Conservation (phyloP, 2,329 filamentous ascomycete species). For the Fusarium sp. region DNA sequence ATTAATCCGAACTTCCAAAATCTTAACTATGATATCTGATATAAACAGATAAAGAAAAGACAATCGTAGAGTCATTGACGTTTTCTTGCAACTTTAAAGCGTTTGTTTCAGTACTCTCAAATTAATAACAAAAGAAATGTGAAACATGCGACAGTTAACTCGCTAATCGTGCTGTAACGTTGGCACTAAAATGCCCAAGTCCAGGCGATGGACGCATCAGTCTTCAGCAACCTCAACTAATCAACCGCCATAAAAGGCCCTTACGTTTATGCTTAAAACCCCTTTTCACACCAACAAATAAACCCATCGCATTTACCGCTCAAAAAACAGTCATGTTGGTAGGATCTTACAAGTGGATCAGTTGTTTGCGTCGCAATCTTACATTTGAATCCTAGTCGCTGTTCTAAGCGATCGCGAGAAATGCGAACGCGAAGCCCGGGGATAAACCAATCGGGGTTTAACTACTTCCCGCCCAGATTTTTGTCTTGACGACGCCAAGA, state of each 20-base stretch:
- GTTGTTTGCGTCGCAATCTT: slow-evolving; percentile 2
- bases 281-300: neutral
- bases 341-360: neutral
- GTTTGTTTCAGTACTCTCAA: neutral
- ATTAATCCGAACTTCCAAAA: neutral
- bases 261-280: neutral
- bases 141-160: neutral
- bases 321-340: neutral
- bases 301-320: neutral
- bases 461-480: neutral
- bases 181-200: neutral
- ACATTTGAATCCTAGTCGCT: neutral
- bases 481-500: neutral
- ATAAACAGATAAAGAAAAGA: neutral
- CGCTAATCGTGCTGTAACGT: neutral
- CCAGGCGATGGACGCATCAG: neutral
- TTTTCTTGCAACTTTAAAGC: neutral
- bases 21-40: neutral
- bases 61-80: neutral
- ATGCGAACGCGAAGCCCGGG: neutral
- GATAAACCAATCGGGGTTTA: slow-evolving; percentile 4
- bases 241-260: neutral
- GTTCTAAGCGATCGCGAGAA: neutral
- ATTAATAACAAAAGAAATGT: neutral
- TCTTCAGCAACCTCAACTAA: neutral